A percentile compares a stretch with the other conserved stretches of the same genome.
These are phyloP conservation scores for Hsuehochloa calcarea DNA, from an alignment of 176 grass and related monocot species.

Conservation along the genomic window DNA sequence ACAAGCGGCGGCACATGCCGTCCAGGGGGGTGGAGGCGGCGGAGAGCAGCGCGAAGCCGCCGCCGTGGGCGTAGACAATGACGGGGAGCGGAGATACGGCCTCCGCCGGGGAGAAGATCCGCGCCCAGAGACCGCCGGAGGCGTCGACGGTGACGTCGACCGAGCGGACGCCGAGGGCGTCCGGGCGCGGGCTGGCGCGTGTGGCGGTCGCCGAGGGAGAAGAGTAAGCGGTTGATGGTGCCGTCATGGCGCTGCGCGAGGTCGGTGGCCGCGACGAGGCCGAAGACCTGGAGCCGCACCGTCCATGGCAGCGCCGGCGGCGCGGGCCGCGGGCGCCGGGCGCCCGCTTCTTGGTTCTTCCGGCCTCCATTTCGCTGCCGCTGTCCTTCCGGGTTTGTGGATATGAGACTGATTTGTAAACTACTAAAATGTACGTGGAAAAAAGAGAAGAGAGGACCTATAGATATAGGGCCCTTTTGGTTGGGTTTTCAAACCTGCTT, in stretches of 20 bases:
- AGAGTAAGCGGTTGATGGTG: slow-evolving; percentile 44
- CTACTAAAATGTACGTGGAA: no score
- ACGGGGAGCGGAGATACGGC: slow-evolving; percentile 13
- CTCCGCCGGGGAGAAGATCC: slow-evolving; percentile 28
- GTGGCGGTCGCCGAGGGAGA: slow-evolving; percentile 39
- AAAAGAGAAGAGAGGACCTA: no score
- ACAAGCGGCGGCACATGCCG: slow-evolving; percentile 41
- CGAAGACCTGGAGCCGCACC: slow-evolving; percentile 25
- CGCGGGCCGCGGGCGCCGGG: no score
- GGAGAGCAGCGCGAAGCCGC: slow-evolving; percentile 53
- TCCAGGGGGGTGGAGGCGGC: slow-evolving; percentile 36
- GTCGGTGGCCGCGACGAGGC: slow-evolving; percentile 3
- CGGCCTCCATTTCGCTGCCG: background rate
- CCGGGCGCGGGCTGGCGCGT: slow-evolving; percentile 5
- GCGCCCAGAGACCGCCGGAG: slow-evolving; percentile 40
- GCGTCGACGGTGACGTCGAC: slow-evolving; percentile 36
- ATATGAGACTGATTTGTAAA: no score
- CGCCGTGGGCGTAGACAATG: slow-evolving; percentile 55
- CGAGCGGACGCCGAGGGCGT: slow-evolving; percentile 32
- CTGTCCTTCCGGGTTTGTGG: background rate
- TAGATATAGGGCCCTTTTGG: no score
- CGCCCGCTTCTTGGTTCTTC: background rate
- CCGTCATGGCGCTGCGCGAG: slow-evolving; percentile 34
- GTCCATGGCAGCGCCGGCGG: background rate
- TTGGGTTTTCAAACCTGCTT: no score